Base-by-base conservation (phyloP, 768 basidiomycete species). In the Lactifluus echinatus region DNA sequence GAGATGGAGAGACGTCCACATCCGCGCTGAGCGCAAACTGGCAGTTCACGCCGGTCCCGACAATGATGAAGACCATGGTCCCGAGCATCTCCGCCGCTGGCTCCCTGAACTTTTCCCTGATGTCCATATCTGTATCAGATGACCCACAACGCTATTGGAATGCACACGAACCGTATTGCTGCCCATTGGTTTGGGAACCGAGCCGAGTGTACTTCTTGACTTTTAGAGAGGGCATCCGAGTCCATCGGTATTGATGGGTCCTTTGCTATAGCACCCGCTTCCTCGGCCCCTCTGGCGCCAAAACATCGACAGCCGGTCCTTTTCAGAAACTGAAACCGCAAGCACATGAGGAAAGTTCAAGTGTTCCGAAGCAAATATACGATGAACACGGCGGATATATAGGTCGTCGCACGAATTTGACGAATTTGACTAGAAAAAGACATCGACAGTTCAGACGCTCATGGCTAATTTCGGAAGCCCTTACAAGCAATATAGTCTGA, bases 51-150 rank as follows among this genome's bases (percentile, higher is more conserved):
- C 66, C 66, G 31, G 24, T 59, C 15, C 66, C 66, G 11, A 66
- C 56, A 8, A 67, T n/a, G 10, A 65, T 52, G n/a, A 67, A 45
- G 39, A 67, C 46, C 66, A 67, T 63, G 1, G 66, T 67, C n/a
- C 66, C 66, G 6, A 67, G 58, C 40, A 66, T 61, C 46, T 67
- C 66, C 4, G 66, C 66, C 21, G 59, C 66, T 8, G 63, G 64
- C 39, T 67, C 66, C 29, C 66, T 50, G 15, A 66, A 42, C 7
- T 17, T 19, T 33, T 53, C 43, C n/a, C 37, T 57, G 40, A 11
- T 23, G 8, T 19, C 8, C 1, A 17, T 8, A 24, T 37, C 7
- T 44, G 24, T 24, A 17, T 21, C 15, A 11, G 1, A 3, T n/a
- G 1, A 3, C 12, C 29, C 12, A 15, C 2, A 7, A 24, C 36